phyloP scores from a whole-genome alignment of 441 rosid species.

The Erodium moschatum region DNA sequence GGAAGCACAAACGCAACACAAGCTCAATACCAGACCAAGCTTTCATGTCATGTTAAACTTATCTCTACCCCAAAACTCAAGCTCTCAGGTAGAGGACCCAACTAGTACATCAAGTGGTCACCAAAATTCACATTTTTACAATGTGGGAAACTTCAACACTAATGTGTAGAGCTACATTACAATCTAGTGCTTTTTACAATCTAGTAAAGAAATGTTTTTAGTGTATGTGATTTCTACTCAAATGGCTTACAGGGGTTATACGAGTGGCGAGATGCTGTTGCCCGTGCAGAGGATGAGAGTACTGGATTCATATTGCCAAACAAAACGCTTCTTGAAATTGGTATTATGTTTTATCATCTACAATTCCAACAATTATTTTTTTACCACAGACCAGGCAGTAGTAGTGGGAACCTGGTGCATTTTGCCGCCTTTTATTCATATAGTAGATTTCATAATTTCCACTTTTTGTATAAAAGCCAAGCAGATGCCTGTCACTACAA shows the following conservation, averaged over 20 bases:
- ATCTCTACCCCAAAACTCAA: too few species aligned
- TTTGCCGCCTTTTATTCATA: slow-evolving; percentile 4
- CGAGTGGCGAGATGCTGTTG: slow-evolving; percentile 80
- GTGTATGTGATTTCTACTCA: background rate
- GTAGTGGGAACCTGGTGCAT: background rate
- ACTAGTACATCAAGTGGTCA: too few species aligned
- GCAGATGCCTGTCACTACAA: slow-evolving; percentile 61
- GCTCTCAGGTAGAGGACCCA: too few species aligned
- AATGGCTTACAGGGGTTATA: slow-evolving; percentile 53
- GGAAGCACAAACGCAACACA: too few species aligned
- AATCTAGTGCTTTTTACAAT: background rate
- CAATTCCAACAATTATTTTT: background rate
- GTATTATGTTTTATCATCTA: slow-evolving; percentile 27
- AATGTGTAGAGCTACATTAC: too few species aligned
- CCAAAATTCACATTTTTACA: too few species aligned
- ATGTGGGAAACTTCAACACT: slow-evolving; percentile 40
- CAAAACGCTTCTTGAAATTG: slow-evolving; percentile 71
- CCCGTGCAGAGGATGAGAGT: slow-evolving; percentile 85
- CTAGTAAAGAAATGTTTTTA: too few species aligned
- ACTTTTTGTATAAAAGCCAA: slow-evolving; percentile 45
- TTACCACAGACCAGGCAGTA: too few species aligned
- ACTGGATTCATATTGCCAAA: slow-evolving; percentile 86
- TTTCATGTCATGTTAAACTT: too few species aligned
- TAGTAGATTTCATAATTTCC: slow-evolving; percentile 15
- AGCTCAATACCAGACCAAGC: too few species aligned